Conservation (phyloP, 768 basidiomycete genomes). For the Rhodotorula diobovata region DNA sequence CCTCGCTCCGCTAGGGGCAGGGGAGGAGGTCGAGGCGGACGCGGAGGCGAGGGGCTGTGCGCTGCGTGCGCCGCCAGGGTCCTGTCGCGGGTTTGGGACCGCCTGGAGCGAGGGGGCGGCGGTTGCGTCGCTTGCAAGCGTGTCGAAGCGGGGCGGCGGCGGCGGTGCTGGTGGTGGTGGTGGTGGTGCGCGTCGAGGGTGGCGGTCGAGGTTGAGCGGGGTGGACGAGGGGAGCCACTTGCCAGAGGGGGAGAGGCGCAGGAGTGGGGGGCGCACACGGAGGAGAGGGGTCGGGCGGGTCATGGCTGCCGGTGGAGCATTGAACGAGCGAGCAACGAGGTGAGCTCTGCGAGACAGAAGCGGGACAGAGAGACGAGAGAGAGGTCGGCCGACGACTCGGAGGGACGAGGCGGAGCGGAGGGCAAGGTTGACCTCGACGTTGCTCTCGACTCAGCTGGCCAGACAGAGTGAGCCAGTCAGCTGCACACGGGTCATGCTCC, state of each 20-base stretch:
- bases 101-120: background rate
- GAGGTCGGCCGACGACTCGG: too few relatives aligned
- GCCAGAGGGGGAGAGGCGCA: background rate
- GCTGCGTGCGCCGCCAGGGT: background rate
- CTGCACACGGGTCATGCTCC: too few relatives aligned
- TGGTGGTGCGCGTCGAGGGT: background rate
- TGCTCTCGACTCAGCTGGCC: too few relatives aligned
- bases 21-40: background rate
- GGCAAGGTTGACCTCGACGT: too few relatives aligned
- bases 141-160: background rate
- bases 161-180: background rate
- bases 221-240: background rate
- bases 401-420: too few relatives aligned
- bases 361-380: too few relatives aligned
- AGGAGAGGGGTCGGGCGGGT: background rate
- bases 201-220: conserved; percentile 4
- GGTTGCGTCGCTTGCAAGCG: conserved; percentile 3
- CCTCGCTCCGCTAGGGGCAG: background rate
- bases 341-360: too few relatives aligned
- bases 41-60: background rate
- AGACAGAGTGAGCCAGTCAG: too few relatives aligned
- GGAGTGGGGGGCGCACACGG: too few relatives aligned
- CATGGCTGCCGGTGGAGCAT: background rate
- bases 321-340: too few relatives aligned
- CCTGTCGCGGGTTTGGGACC: background rate